Conservation (phyloP, 2,329 filamentous ascomycete genomes). For the Periconia sp. region DNA sequence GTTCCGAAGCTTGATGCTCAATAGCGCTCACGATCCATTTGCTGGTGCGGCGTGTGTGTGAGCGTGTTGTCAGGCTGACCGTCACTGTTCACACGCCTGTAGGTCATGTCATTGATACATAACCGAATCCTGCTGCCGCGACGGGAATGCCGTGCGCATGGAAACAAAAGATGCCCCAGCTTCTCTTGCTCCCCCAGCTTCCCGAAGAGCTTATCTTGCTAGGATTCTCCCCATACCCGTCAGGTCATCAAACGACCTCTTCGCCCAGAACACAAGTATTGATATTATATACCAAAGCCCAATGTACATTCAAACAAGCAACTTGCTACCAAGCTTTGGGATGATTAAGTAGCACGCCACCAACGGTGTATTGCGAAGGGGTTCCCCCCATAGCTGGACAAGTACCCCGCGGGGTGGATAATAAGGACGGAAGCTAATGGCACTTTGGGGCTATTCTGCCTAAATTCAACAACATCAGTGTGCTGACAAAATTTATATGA, state of each 20-base stretch:
- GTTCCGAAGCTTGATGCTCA: conserved; percentile 5
- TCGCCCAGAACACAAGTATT: neutral
- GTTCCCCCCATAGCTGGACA: neutral
- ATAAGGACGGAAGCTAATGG: conserved; percentile 3
- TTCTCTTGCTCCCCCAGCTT: no score
- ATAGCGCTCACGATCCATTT: neutral
- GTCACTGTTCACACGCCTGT: neutral
- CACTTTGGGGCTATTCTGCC: conserved; percentile 3
- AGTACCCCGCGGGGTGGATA: conserved; percentile 1
- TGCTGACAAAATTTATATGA: neutral
- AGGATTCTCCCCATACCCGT: neutral
- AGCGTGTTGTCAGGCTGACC: neutral
- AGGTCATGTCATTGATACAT: neutral
- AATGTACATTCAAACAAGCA: neutral
- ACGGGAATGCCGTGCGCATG: neutral
- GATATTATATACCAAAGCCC: neutral
- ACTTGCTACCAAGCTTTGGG: neutral
- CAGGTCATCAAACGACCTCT: neutral
- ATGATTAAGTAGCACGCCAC: neutral
- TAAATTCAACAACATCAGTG: conserved; percentile 1
- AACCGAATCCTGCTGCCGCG: neutral
- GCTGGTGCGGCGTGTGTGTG: no score
- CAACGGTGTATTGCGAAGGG: neutral
- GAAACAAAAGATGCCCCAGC: no score
- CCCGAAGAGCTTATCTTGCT: neutral